Percentiles rank a stretch among this genome's conserved stretches.
phyloP scores from a whole-genome alignment of 805 yeast species.

The Clavispora fructus region DNA sequence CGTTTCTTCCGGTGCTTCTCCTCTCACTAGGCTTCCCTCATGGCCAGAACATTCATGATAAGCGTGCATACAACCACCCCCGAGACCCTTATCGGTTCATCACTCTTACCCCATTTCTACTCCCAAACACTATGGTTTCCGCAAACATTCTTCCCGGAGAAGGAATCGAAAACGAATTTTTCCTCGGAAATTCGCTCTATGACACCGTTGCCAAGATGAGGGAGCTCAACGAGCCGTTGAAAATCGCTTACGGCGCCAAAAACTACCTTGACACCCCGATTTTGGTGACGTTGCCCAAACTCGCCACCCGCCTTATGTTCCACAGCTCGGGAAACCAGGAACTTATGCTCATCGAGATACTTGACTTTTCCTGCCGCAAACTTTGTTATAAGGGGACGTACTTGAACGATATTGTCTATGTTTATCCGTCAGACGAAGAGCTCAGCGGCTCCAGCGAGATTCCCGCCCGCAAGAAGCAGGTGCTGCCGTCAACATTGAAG shows the following conservation, averaged over 20 bases:
- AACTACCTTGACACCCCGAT: slow-evolving; percentile 30
- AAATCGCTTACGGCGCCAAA: slow-evolving; percentile 25
- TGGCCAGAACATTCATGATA: neutral
- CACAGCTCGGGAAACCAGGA: slow-evolving; percentile 19
- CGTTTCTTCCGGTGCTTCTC: too few species aligned
- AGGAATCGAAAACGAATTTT: slow-evolving; percentile 27
- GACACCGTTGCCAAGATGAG: slow-evolving; percentile 20
- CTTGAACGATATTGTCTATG: slow-evolving; percentile 23
- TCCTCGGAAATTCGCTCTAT: slow-evolving; percentile 27
- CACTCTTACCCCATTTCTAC: neutral
- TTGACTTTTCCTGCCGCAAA: slow-evolving; percentile 16
- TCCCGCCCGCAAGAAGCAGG: slow-evolving; percentile 5
- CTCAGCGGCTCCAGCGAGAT: slow-evolving; percentile 1
- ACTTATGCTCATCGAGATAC: slow-evolving; percentile 26
- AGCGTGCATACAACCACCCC: neutral
- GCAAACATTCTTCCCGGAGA: slow-evolving; percentile 26
- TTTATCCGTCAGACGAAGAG: slow-evolving; percentile 10
- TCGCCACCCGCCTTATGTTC: slow-evolving; percentile 24
- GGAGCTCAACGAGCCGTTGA: slow-evolving; percentile 22
- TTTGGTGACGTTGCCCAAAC: slow-evolving; percentile 21
- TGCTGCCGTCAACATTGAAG: slow-evolving; percentile 28
- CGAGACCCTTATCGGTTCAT: neutral
- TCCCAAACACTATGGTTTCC: slow-evolving; percentile 6
- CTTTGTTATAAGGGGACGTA: slow-evolving; percentile 28
- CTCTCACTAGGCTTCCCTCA: too few species aligned